Percentiles rank a stretch among this genome's conserved stretches.
These are phyloP conservation scores for Lipomyces japonicus DNA, from an alignment of 805 yeast species.

Conservation along the genomic window DNA sequence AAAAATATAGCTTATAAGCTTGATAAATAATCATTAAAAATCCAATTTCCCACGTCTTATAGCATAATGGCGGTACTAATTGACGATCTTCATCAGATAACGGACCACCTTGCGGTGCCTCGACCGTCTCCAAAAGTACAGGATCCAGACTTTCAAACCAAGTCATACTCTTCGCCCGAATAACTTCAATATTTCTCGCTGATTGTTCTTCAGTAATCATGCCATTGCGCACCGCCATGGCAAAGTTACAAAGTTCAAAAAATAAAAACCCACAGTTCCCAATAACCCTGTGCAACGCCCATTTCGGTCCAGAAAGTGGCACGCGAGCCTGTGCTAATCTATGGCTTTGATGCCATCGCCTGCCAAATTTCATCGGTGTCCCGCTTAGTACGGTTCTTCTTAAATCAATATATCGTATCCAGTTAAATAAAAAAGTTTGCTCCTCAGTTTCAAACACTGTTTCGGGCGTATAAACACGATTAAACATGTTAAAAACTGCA, in stretches of 20 bases:
- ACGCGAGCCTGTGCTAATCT: constrained; percentile 1
- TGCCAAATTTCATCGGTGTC: constrained; percentile 5
- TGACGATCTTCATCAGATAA: constrained; percentile 9
- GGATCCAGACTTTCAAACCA: constrained; percentile 20
- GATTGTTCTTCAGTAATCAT: constrained; percentile 2
- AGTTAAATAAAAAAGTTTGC: constrained; percentile 14
- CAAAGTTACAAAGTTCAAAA: constrained; percentile 15
- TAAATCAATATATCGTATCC: constrained; percentile 20
- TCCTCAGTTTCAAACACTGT: constrained; percentile 12
- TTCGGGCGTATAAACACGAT: constrained; percentile 6
- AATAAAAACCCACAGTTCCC: constrained; percentile 9
- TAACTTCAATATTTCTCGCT: constrained; percentile 6
- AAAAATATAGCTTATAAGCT: constrained; percentile 20
- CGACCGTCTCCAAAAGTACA: constrained; percentile 8
- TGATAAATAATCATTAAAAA: constrained; percentile 10
- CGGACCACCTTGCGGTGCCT: constrained; percentile 7
- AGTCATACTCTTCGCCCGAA: constrained; percentile 12
- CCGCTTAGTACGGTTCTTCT: constrained; percentile 21
- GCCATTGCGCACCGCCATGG: constrained; percentile 11
- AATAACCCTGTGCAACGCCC: constrained; percentile 6
- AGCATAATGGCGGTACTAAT: constrained; percentile 19
- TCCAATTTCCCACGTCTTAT: constrained; percentile 12
- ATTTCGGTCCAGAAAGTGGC: background rate
- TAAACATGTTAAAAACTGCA: constrained; percentile 15
- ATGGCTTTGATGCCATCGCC: constrained; percentile 9